Percentiles rank a stretch among this genome's conserved stretches.
These are phyloP conservation scores for Ganoderma meredithae DNA, from an alignment of 1,284 basidiomycete genomes.

Conservation along the genomic window DNA sequence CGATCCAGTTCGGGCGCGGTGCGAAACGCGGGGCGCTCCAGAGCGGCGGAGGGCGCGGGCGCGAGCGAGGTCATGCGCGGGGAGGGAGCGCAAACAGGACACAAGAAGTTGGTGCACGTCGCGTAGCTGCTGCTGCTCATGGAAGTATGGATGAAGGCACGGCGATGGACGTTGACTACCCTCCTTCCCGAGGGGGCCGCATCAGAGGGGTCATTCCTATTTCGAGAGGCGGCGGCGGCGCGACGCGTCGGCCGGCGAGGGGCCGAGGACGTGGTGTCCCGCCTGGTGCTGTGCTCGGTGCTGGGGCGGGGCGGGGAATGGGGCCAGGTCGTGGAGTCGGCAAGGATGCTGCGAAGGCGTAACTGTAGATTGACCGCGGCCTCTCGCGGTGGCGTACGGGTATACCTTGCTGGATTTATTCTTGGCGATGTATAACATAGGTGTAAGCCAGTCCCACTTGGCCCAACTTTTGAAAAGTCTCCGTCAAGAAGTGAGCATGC, in stretches of 20 bases:
- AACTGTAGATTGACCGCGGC: not conserved
- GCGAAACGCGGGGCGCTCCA: slow-evolving; percentile 38
- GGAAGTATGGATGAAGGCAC: not conserved
- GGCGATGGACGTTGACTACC: slow-evolving; percentile 7
- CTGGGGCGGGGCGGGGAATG: slow-evolving; percentile 8
- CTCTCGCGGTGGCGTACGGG: not conserved
- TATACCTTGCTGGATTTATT: slow-evolving; percentile 2
- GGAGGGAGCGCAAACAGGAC: slow-evolving; percentile 10
- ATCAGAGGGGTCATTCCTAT: not conserved
- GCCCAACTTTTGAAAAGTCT: too few species aligned
- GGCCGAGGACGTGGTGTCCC: not conserved
- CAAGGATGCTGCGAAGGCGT: not conserved
- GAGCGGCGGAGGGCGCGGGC: slow-evolving; percentile 18
- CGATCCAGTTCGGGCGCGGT: slow-evolving; percentile 76
- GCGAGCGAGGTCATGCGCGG: slow-evolving; percentile 17
- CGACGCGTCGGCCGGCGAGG: not conserved
- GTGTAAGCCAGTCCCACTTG: too few species aligned
- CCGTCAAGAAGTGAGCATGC: too few species aligned
- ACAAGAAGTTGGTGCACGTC: not conserved
- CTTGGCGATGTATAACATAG: not conserved
- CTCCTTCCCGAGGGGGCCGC: not conserved
- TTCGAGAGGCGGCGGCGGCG: not conserved
- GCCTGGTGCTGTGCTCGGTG: not conserved
- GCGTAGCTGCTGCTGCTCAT: not conserved
- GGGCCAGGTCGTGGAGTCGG: slow-evolving; percentile 8